Evolutionary conservation across 305 asterid genomes (phyloP).

Genomic region (Solanum chacoense): DNA sequence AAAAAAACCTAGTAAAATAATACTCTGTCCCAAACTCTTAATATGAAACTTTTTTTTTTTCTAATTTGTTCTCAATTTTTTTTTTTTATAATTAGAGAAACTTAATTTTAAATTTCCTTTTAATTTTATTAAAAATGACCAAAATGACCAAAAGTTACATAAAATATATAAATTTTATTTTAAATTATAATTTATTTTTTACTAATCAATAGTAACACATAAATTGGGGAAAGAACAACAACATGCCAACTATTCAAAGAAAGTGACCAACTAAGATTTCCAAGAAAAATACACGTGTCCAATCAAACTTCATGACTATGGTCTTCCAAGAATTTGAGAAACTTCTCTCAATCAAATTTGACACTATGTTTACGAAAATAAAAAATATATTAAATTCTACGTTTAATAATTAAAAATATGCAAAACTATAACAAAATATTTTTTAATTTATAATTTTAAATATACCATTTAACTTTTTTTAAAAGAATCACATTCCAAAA

Average conservation of each 20-base stretch:
- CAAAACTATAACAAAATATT: too few relatives aligned
- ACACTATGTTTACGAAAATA: too few relatives aligned
- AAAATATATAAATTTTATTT: not conserved
- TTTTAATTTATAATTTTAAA: too few relatives aligned
- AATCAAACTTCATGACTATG: not conserved
- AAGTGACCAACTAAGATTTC: not conserved
- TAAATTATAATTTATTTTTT: not conserved
- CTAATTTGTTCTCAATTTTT: not conserved
- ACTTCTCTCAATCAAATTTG: not conserved
- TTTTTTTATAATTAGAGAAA: not conserved
- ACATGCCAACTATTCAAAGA: not conserved
- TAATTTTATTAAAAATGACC: not conserved
- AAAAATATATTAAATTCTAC: too few relatives aligned
- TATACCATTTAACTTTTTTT: too few relatives aligned
- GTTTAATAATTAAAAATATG: too few relatives aligned
- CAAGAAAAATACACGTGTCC: slow-evolving; percentile 7
- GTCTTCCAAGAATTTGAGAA: not conserved
- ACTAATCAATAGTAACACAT: not conserved
- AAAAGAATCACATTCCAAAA: not conserved
- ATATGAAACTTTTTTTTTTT: not conserved
- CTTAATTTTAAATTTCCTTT: not conserved
- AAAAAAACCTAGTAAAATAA: not conserved
- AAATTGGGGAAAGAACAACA: too few relatives aligned
- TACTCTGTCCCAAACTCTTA: not conserved
- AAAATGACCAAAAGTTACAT: not conserved